These are phyloP conservation scores for Boletus sp. DNA, from an alignment of 768 basidiomycete genomes.

Conservation along the genomic window DNA sequence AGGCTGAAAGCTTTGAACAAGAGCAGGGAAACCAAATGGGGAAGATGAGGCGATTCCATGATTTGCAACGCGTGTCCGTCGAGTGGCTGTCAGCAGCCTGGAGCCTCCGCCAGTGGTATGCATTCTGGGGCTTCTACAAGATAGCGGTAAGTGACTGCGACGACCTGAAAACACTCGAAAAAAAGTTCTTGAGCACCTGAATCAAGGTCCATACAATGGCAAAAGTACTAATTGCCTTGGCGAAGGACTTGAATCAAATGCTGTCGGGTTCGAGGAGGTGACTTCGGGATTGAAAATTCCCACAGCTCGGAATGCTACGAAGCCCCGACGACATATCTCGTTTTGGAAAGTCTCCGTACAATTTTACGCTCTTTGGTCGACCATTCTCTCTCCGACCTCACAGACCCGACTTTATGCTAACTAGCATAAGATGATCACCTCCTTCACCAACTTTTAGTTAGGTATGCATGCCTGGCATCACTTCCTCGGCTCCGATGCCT, in stretches of 20 bases:
- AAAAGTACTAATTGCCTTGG: background rate
- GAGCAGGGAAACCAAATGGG: background rate
- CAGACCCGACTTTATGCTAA: background rate
- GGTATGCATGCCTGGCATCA: background rate
- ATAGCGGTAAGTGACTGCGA: too few species aligned
- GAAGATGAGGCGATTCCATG: background rate
- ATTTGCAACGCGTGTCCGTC: background rate
- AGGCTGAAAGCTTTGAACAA: background rate
- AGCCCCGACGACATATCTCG: constrained; percentile 17
- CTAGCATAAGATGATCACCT: background rate
- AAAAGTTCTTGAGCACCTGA: background rate
- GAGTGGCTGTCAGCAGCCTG: constrained; percentile 1
- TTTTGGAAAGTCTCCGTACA: constrained; percentile 18
- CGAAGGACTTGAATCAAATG: background rate
- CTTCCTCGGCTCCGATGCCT: background rate
- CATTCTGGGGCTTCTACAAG: background rate
- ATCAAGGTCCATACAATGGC: background rate
- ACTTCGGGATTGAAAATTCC: background rate
- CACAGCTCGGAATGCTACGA: background rate
- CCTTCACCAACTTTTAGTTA: too few species aligned
- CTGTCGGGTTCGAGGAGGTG: background rate
- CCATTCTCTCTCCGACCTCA: too few species aligned
- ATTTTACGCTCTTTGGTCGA: background rate
- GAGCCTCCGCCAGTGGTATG: background rate
- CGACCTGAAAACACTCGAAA: background rate